Evolutionary conservation across 164 flowering plant genomes (phyloP).

Genomic region (Annona squamosa): DNA sequence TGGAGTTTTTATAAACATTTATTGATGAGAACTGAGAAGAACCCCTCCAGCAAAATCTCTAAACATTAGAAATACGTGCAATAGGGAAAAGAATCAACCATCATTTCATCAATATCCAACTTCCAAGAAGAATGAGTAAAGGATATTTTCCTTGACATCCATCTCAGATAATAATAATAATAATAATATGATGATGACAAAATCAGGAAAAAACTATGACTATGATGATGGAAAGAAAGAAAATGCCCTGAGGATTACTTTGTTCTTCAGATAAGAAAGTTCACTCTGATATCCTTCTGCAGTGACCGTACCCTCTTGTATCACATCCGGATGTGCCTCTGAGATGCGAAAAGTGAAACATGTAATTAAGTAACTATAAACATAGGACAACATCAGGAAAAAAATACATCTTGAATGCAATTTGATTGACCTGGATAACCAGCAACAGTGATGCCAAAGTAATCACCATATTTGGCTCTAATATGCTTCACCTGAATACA

Average conservation of each 20-base stretch:
- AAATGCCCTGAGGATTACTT: constrained; percentile 31
- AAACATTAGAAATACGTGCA: neutral
- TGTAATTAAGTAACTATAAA: neutral
- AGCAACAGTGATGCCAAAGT: constrained; percentile 95
- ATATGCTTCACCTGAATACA: constrained; percentile 69
- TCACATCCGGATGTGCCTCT: constrained; percentile 98
- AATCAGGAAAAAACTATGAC: neutral
- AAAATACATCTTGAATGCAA: neutral
- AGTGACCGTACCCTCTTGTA: constrained; percentile 60
- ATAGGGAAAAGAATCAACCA: no score
- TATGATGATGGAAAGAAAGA: neutral
- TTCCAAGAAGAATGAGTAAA: neutral
- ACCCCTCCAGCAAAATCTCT: neutral
- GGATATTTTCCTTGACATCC: neutral
- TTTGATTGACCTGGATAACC: constrained; percentile 79
- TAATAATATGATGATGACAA: no score
- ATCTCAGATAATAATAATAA: no score
- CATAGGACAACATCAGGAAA: neutral
- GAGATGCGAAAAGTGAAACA: constrained; percentile 8
- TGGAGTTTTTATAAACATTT: neutral
- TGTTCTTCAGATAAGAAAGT: constrained; percentile 76
- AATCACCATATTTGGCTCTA: constrained; percentile 65
- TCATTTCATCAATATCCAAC: neutral
- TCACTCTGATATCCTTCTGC: constrained; percentile 63
- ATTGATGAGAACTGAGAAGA: neutral